Conservation (phyloP, 73 alveolate genomes). For the Effrenium voratum region DNA sequence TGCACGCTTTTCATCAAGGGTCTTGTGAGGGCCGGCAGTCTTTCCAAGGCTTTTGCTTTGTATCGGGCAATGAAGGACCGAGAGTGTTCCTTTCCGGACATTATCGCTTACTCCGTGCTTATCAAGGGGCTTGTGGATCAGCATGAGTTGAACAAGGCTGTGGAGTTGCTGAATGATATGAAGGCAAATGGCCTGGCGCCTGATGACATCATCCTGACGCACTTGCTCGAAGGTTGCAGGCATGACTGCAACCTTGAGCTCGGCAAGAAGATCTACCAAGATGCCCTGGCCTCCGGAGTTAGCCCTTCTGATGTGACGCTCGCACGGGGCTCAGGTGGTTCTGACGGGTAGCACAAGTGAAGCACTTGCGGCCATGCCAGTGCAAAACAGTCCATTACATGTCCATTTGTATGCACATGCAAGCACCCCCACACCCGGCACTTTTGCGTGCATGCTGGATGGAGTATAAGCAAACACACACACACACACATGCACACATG, state of each 20-base stretch:
- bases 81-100: not conserved
- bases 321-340: not conserved
- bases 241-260: slow-evolving; percentile 43
- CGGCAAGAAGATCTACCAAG: slow-evolving; percentile 49
- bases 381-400: too few species aligned
- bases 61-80: not conserved
- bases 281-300: slow-evolving; percentile 11
- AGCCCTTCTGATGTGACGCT: not conserved
- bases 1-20: slow-evolving; percentile 36
- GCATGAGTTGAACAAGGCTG: not conserved
- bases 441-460: too few species aligned
- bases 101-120: slow-evolving; percentile 24
- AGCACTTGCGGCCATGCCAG: too few species aligned
- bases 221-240: slow-evolving; percentile 57
- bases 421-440: too few species aligned
- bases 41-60: slow-evolving; percentile 23
- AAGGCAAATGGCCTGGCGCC: slow-evolving; percentile 3
- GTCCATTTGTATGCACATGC: too few species aligned
- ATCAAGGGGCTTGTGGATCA: slow-evolving; percentile 69
- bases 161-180: slow-evolving; percentile 49
- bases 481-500: too few species aligned
- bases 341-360: too few species aligned
- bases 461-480: too few species aligned
- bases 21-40: slow-evolving; percentile 17
- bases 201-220: slow-evolving; percentile 73